A percentile compares a stretch with the other conserved stretches of the same genome.
phyloP scores from a whole-genome alignment of 306 rosid genomes.

The Dicorynia guianensis region DNA sequence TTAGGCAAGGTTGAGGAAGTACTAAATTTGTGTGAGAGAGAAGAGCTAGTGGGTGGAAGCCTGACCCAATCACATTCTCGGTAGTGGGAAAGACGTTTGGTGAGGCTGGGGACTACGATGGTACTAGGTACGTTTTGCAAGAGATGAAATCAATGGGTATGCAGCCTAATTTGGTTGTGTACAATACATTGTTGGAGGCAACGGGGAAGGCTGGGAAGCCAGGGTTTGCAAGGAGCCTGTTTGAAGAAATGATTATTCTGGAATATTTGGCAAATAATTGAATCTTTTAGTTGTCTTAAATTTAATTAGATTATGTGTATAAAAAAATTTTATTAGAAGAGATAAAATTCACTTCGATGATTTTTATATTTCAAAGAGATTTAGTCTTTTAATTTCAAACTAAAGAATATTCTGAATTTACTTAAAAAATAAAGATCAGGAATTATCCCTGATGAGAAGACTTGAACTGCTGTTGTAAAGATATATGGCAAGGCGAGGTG shows the following conservation, averaged over 20 bases:
- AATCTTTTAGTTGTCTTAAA: too few relatives aligned
- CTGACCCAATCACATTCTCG: constrained; percentile 76
- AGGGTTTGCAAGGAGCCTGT: constrained; percentile 82
- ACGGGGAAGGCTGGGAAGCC: constrained; percentile 98
- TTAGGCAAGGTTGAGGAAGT: constrained; percentile 88
- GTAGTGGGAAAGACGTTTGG: constrained; percentile 97
- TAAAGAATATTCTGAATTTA: too few relatives aligned
- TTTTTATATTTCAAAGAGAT: too few relatives aligned
- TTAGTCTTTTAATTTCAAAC: too few relatives aligned
- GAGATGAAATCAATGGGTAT: constrained; percentile 84
- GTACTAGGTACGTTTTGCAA: constrained; percentile 80
- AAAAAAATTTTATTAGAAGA: too few relatives aligned
- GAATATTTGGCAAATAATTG: too few relatives aligned
- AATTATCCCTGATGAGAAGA: constrained; percentile 79
- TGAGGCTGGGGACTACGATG: constrained; percentile 93
- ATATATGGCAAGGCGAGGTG: constrained; percentile 95
- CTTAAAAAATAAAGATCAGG: too few relatives aligned
- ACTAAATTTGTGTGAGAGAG: constrained; percentile 83
- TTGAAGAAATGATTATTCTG: constrained; percentile 89
- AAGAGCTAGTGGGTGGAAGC: constrained; percentile 94
- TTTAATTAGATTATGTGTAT: too few relatives aligned
- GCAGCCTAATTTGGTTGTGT: constrained; percentile 87
- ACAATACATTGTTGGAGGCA: constrained; percentile 91
- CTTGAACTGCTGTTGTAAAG: constrained; percentile 81
- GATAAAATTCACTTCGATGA: too few relatives aligned